Evolutionary conservation across 768 basidiomycete genomes (phyloP).

Genomic region (Phaffia tasmanica): DNA sequence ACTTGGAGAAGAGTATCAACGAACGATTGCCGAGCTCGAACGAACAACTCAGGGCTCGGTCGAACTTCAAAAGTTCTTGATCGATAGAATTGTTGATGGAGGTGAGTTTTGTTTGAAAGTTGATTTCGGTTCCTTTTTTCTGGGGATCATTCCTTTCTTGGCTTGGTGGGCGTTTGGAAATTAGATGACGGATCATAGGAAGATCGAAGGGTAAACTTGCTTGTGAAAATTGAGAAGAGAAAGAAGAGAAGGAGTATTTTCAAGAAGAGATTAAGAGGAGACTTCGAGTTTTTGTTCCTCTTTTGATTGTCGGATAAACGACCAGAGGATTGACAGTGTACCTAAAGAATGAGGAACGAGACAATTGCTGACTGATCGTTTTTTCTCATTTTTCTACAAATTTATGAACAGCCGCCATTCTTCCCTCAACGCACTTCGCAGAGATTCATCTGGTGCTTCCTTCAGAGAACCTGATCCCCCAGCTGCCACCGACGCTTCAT

Average conservation of each 20-base stretch:
- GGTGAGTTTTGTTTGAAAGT: constrained; percentile 44
- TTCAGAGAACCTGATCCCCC: constrained; percentile 50
- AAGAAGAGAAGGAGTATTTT: neutral
- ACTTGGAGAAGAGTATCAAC: constrained; percentile 67
- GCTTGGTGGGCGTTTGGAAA: neutral
- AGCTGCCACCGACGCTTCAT: constrained; percentile 50
- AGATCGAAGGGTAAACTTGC: neutral
- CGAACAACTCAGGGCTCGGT: constrained; percentile 40
- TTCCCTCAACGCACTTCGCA: constrained; percentile 23
- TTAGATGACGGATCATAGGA: neutral
- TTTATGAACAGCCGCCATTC: constrained; percentile 25
- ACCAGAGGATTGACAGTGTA: too few species aligned
- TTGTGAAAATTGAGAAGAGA: neutral
- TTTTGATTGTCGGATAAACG: constrained; percentile 44
- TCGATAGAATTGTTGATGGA: constrained; percentile 69
- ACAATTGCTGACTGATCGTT: neutral
- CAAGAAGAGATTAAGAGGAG: too few species aligned
- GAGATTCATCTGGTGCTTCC: constrained; percentile 56
- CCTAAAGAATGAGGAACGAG: too few species aligned
- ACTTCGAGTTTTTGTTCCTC: neutral
- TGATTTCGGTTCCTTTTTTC: too few species aligned
- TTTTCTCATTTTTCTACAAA: neutral
- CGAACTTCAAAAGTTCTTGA: constrained; percentile 62
- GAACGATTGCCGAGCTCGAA: constrained; percentile 59
- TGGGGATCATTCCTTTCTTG: too few species aligned